Evolutionary conservation across 441 rosid species (phyloP), one percentile per base, ranked within the genome.

Genomic region (Syzygium syzygioides): DNA sequence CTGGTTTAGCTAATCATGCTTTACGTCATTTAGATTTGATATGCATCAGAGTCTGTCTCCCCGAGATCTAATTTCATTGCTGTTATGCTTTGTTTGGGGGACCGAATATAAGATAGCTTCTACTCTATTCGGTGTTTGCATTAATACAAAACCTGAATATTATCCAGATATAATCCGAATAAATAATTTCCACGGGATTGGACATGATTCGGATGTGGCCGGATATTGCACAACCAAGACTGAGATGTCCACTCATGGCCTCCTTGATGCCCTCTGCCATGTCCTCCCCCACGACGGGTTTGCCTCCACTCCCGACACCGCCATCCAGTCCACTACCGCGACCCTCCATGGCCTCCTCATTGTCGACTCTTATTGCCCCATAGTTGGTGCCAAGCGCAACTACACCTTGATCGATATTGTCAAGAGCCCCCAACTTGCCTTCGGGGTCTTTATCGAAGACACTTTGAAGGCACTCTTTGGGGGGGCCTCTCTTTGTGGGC

Each of bases 221-320:
- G 11, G n/a, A 64, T 30, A 15, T 30, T 64, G 23, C 0, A 32
- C 76, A 23, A 64, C 20, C 41, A 17, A 93, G 52, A 45, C 95
- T 2, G 93, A 96, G 60, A 96, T 96, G 95, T 94, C 98, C 86
- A 92, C 98, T 15, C 94, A 94, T 66, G 97, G 98, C 68, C 91
- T 96, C 83, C 95, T 95, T 56, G 98, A 96, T 91, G 98, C 98
- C 62, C 90, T 97, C 54, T 93, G 97, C 55, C 98, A 95, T 92
- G 94, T 92, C n/a, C 95, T 97, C 79, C 92, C 96, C 52, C 94
- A 94, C 88, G 95, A 95, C 90, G 87, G 91, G 86, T 55, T 94
- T 55, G 14, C 92, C 41, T 87, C 98, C 57, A 90, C 97, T 30
- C 85, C 62, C 89, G 59, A 95, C 34, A 88, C 90, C 85, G 97